These are phyloP conservation scores for Ajuga chamaepitys DNA, from an alignment of 257 asterid species.

Conservation along the genomic window DNA sequence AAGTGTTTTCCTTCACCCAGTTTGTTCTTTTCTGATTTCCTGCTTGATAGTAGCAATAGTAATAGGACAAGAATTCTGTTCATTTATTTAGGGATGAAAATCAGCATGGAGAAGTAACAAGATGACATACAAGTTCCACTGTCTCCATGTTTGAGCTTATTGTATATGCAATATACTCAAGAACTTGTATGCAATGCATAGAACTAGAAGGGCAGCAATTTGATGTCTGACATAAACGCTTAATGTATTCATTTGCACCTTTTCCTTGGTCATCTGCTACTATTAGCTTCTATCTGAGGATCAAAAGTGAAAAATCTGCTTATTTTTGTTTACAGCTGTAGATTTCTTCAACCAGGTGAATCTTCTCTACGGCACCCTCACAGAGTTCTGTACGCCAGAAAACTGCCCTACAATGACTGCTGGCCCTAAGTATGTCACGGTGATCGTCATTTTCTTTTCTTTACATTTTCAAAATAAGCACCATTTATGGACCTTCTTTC, in stretches of 20 bases:
- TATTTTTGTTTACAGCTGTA: conserved; percentile 61
- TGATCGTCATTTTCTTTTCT: neutral
- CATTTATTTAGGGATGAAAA: neutral
- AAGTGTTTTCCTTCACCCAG: neutral
- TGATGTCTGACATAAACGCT: neutral
- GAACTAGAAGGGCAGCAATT: neutral
- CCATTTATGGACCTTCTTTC: neutral
- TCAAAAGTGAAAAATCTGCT: conserved; percentile 25
- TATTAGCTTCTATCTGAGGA: conserved; percentile 7
- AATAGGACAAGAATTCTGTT: neutral
- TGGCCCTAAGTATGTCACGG: conserved; percentile 79
- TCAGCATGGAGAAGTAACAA: neutral
- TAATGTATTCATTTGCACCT: neutral
- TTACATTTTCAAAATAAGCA: neutral
- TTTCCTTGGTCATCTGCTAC: neutral
- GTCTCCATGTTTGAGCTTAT: neutral
- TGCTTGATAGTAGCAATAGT: neutral
- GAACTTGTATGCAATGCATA: neutral
- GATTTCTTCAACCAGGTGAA: conserved; percentile 97
- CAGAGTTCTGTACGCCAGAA: conserved; percentile 88
- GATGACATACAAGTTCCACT: neutral
- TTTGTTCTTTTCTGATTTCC: neutral
- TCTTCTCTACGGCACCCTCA: conserved; percentile 88
- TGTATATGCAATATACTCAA: neutral
- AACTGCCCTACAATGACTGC: conserved; percentile 96